A percentile compares a stretch with the other conserved stretches of the same genome.
Conservation (phyloP, 164 flowering plant genomes). For the Aristolochia contorta region DNA sequence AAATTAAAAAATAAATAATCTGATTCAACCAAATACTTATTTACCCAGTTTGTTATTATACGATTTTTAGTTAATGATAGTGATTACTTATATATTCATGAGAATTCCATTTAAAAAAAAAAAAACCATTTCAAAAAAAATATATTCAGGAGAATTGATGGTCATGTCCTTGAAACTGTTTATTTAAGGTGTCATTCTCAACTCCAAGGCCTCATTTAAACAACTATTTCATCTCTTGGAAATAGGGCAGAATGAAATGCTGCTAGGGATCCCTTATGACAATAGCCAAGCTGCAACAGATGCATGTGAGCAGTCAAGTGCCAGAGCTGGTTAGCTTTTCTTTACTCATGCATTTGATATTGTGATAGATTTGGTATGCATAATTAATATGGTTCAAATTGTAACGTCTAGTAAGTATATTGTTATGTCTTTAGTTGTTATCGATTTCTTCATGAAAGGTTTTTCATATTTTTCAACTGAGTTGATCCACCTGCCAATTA, state of each 20-base stretch:
- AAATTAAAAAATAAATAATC: too few species aligned
- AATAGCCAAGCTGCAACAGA: slow-evolving; percentile 11
- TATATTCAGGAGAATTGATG: too few species aligned
- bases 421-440: background rate
- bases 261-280: slow-evolving; percentile 22
- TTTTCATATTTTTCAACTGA: too few species aligned
- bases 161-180: too few species aligned
- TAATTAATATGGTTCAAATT: slow-evolving; percentile 1
- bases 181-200: background rate
- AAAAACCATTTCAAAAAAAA: too few species aligned
- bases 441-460: slow-evolving; percentile 6
- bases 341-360: too few species aligned
- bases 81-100: too few species aligned
- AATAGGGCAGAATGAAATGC: slow-evolving; percentile 64
- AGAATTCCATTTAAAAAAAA: too few species aligned
- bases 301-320: slow-evolving; percentile 8
- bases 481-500: too few species aligned
- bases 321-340: slow-evolving; percentile 9
- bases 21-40: too few species aligned
- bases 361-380: slow-evolving; percentile 39
- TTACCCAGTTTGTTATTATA: too few species aligned
- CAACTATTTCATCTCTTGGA: slow-evolving; percentile 10
- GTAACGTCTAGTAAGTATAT: background rate
- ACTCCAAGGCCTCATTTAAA: background rate
- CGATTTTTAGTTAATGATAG: too few species aligned